Conservation (phyloP, 2,329 filamentous ascomycete genomes). For the Xylariaceae sp. region DNA sequence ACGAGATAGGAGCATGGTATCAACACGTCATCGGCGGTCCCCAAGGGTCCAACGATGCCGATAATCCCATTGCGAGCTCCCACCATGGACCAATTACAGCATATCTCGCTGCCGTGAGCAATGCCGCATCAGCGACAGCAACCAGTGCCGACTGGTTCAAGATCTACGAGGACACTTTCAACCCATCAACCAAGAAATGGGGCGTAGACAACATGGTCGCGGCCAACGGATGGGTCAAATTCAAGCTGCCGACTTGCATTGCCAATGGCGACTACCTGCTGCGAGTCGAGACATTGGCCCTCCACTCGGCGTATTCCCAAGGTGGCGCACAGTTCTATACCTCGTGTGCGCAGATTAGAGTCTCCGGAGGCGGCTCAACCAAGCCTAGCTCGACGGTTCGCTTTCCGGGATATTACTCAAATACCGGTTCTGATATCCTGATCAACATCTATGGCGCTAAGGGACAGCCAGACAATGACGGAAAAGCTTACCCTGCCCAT, state of each 20-base stretch:
- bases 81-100: constrained; percentile 58
- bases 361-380: constrained; percentile 43
- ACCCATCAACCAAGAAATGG: constrained; percentile 47
- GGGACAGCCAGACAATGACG: constrained; percentile 1
- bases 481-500: constrained; percentile 6
- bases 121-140: constrained; percentile 50
- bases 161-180: constrained; percentile 50
- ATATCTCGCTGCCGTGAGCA: constrained; percentile 56
- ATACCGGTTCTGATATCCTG: constrained; percentile 45
- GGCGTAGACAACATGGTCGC: constrained; percentile 57
- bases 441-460: constrained; percentile 44
- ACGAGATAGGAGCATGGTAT: constrained; percentile 56
- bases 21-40: constrained; percentile 58
- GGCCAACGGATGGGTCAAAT: constrained; percentile 52
- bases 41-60: constrained; percentile 51
- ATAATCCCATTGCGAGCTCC: constrained; percentile 55
- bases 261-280: constrained; percentile 51
- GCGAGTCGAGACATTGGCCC: constrained; percentile 49
- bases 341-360: constrained; percentile 46
- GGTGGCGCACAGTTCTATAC: constrained; percentile 50
- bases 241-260: constrained; percentile 48
- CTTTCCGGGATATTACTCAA: constrained; percentile 47
- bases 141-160: constrained; percentile 58
- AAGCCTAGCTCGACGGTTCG: constrained; percentile 38
- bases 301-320: constrained; percentile 46